A percentile compares a stretch with the other conserved stretches of the same genome.
These are phyloP conservation scores for Termitomyces sp. DNA, from an alignment of 768 basidiomycete genomes.

Conservation along the genomic window DNA sequence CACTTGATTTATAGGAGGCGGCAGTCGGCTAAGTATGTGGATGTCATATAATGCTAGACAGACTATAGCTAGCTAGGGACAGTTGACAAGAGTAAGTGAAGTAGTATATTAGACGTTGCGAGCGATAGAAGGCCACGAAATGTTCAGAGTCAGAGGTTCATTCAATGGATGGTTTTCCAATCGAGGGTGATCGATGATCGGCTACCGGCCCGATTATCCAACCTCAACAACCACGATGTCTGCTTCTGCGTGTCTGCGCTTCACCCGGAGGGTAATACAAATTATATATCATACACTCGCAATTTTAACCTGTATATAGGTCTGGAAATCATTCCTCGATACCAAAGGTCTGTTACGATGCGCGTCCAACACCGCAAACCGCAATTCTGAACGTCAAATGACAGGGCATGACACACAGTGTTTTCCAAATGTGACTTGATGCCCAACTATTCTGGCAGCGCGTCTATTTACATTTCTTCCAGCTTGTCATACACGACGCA, in stretches of 20 bases:
- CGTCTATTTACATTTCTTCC: background rate
- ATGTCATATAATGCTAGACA: background rate
- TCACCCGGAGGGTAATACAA: constrained; percentile 51
- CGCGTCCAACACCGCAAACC: too few relatives aligned
- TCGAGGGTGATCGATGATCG: too few relatives aligned
- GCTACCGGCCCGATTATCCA: too few relatives aligned
- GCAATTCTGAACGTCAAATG: constrained; percentile 4
- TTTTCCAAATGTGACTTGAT: constrained; percentile 61
- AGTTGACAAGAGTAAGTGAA: too few relatives aligned
- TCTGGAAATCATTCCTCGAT: constrained; percentile 77
- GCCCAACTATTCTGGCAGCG: background rate
- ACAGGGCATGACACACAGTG: constrained; percentile 76
- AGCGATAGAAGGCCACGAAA: too few relatives aligned
- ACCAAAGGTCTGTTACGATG: constrained; percentile 48
- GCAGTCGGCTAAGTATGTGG: background rate
- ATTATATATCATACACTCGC: background rate
- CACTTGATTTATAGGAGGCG: background rate
- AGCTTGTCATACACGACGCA: constrained; percentile 63
- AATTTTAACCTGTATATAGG: constrained; percentile 30
- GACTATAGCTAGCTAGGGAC: too few relatives aligned
- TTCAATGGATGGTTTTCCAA: too few relatives aligned
- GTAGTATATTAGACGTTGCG: too few relatives aligned
- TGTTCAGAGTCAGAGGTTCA: too few relatives aligned
- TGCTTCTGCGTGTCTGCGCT: too few relatives aligned
- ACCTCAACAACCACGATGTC: too few relatives aligned